Conservation (phyloP, 2,329 filamentous ascomycete species). For the Fusarium nygamai region DNA sequence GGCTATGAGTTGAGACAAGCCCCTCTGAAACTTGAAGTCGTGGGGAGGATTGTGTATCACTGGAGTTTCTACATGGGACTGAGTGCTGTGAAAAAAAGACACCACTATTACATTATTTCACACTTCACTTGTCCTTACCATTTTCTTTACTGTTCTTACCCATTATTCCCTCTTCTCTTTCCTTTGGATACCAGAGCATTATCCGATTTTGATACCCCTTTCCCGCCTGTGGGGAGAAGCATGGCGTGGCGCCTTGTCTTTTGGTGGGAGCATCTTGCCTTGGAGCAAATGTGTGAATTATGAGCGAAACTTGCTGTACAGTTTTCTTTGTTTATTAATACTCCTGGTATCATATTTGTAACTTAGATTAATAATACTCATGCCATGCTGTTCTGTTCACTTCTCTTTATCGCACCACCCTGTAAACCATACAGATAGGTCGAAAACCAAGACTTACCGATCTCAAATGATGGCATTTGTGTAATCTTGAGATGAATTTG, state of each 20-base stretch:
- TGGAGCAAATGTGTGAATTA: constrained; percentile 30
- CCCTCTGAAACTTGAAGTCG: background rate
- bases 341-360: constrained; percentile 19
- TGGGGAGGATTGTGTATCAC: background rate
- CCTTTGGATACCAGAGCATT: constrained; percentile 15
- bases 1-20: constrained; percentile 63
- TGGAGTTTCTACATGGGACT: constrained; percentile 12
- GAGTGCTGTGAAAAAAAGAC: background rate
- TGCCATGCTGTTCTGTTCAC: background rate
- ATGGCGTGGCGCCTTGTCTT: constrained; percentile 36
- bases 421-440: background rate
- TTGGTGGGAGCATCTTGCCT: constrained; percentile 34
- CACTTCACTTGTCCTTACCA: background rate
- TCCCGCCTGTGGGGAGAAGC: constrained; percentile 26
- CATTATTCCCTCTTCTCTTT: background rate
- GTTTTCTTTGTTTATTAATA: constrained; percentile 17
- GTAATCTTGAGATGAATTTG: background rate
- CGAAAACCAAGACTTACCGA: background rate
- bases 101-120: background rate
- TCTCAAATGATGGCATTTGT: background rate
- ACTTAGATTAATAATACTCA: constrained; percentile 27
- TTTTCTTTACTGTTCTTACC: background rate
- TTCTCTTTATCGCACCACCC: background rate
- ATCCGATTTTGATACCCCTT: constrained; percentile 42
- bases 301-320: constrained; percentile 2